These are phyloP conservation scores for Xerophyta viscosa DNA, from an alignment of 106 monocot genomes.

Conservation along the genomic window DNA sequence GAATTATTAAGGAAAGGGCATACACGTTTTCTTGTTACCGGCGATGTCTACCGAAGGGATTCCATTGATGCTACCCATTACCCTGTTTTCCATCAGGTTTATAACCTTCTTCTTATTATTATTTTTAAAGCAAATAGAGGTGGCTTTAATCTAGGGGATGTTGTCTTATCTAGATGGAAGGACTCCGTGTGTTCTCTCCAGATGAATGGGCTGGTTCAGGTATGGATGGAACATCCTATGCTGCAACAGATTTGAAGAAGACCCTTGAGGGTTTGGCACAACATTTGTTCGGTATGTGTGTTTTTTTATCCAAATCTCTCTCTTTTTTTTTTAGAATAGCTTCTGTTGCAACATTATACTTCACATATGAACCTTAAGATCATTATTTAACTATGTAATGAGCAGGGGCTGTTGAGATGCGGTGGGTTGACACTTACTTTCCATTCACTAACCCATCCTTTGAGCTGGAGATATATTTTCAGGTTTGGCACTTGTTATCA, in stretches of 20 bases:
- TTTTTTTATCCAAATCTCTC: no score
- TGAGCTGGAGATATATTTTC: conserved; percentile 98
- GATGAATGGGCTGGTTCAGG: conserved; percentile 73
- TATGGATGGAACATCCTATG: conserved; percentile 76
- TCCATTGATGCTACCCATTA: conserved; percentile 96
- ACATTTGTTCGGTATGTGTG: conserved; percentile 98
- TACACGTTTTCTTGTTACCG: conserved; percentile 84
- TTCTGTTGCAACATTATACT: no score
- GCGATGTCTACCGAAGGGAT: conserved; percentile 97
- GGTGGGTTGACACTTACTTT: conserved; percentile 99
- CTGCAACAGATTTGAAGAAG: conserved; percentile 74
- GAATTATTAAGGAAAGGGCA: conserved; percentile 72
- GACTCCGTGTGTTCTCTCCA: conserved; percentile 74
- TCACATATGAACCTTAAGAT: no score
- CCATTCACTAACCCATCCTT: conserved; percentile 97
- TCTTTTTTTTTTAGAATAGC: no score
- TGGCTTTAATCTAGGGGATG: no score
- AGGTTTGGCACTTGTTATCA: no score
- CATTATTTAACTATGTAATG: no score
- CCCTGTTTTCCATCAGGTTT: conserved; percentile 98
- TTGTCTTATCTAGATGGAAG: conserved; percentile 78
- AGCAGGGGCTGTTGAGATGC: conserved; percentile 96
- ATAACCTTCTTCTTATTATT: conserved; percentile 3
- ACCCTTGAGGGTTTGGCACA: conserved; percentile 87
- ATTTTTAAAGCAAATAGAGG: no score